Conservation (phyloP, 2,329 filamentous ascomycete species). For the Hypoxylon sp. region DNA sequence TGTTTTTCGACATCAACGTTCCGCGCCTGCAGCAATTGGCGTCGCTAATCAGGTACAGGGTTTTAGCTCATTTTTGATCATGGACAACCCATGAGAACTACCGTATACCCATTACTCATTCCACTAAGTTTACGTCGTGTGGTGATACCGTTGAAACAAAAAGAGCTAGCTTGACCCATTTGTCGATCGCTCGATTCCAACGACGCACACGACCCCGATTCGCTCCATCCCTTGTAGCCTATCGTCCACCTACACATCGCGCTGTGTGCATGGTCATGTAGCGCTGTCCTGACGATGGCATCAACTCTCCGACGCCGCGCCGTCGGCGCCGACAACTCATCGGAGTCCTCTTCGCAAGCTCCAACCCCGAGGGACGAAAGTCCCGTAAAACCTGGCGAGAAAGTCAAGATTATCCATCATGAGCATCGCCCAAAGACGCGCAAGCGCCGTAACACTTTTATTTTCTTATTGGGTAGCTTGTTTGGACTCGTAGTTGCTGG, state of each 20-base stretch:
- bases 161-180: slow-evolving; percentile 29
- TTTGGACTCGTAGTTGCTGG: slow-evolving; percentile 90
- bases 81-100: slow-evolving; percentile 14
- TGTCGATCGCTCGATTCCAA: slow-evolving; percentile 25
- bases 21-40: slow-evolving; percentile 25
- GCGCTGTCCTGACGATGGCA: slow-evolving; percentile 47
- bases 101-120: slow-evolving; percentile 6
- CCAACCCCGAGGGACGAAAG: slow-evolving; percentile 54
- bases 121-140: slow-evolving; percentile 2
- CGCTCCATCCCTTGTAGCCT: slow-evolving; percentile 5
- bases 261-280: slow-evolving; percentile 49
- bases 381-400: slow-evolving; percentile 54
- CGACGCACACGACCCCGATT: slow-evolving; percentile 27
- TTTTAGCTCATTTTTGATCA: background rate
- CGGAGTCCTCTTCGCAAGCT: slow-evolving; percentile 52
- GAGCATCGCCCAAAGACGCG: slow-evolving; percentile 65
- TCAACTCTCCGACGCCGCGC: slow-evolving; percentile 53
- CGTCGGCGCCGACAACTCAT: slow-evolving; percentile 49
- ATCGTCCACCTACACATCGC: slow-evolving; percentile 18
- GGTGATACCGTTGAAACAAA: slow-evolving; percentile 4
- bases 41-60: slow-evolving; percentile 33
- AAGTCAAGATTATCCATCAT: slow-evolving; percentile 60
- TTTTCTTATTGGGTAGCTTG: slow-evolving; percentile 90
- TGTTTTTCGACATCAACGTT: slow-evolving; percentile 24
- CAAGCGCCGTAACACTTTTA: slow-evolving; percentile 83